A percentile compares a stretch with the other conserved stretches of the same genome.
These are phyloP conservation scores for Exophiala aquamarina DNA, from an alignment of 2,329 filamentous ascomycete species.

Conservation along the genomic window DNA sequence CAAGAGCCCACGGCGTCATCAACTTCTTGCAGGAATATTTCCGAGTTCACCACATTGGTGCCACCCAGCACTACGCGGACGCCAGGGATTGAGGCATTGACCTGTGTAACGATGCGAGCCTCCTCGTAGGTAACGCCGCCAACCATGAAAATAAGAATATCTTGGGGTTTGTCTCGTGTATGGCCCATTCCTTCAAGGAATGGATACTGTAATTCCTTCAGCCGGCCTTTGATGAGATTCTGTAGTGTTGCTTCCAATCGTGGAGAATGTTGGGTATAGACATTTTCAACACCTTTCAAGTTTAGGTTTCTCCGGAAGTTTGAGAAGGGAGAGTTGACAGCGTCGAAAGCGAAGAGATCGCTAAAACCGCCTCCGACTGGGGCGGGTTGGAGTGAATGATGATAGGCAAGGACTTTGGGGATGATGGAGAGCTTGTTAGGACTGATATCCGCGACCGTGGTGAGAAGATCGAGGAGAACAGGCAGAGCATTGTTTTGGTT, in stretches of 20 bases:
- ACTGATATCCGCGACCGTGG: conserved; percentile 78
- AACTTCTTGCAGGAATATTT: conserved; percentile 85
- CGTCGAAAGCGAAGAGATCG: conserved; percentile 75
- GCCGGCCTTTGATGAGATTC: conserved; percentile 85
- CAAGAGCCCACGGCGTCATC: conserved; percentile 83
- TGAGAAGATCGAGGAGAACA: conserved; percentile 81
- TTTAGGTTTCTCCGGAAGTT: conserved; percentile 71
- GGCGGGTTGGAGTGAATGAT: conserved; percentile 78
- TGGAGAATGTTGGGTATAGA: conserved; percentile 96
- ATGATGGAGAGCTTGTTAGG: conserved; percentile 75
- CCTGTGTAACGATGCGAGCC: conserved; percentile 90
- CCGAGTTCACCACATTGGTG: conserved; percentile 83
- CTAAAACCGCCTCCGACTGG: conserved; percentile 76
- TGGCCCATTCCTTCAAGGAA: conserved; percentile 87
- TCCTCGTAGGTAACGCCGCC: conserved; percentile 96
- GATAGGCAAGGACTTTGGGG: conserved; percentile 78
- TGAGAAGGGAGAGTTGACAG: conserved; percentile 78
- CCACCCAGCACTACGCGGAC: conserved; percentile 86
- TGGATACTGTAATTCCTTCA: conserved; percentile 85
- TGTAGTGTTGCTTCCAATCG: conserved; percentile 83
- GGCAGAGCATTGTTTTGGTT: conserved; percentile 80
- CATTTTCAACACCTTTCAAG: conserved; percentile 95
- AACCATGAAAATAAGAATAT: conserved; percentile 91
- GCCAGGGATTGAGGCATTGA: conserved; percentile 88
- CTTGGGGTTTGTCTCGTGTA: conserved; percentile 92